A percentile compares a stretch with the other conserved stretches of the same genome.
Conservation (phyloP, 306 rosid species). For the Corylus avellana region DNA sequence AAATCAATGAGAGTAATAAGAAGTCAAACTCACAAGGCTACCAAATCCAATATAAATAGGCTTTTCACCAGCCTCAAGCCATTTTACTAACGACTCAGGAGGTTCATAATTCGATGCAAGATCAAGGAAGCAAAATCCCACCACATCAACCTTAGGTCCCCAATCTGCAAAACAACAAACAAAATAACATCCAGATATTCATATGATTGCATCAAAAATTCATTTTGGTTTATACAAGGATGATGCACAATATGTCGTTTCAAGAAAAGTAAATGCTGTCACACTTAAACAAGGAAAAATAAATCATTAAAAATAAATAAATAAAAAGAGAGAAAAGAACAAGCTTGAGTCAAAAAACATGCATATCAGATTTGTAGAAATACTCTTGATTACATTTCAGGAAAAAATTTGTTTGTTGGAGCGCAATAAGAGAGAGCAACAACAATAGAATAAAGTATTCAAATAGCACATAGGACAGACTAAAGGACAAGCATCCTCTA, state of each 20-base stretch:
- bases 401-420: not conserved
- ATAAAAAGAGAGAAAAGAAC: not conserved
- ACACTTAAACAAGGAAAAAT: slow-evolving; percentile 2
- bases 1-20: slow-evolving; percentile 20
- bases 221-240: not conserved
- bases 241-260: slow-evolving; percentile 7
- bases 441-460: not conserved
- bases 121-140: slow-evolving; percentile 99
- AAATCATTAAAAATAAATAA: not conserved
- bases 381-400: not conserved
- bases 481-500: not conserved
- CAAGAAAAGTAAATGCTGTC: not conserved
- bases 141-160: slow-evolving; percentile 95
- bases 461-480: not conserved
- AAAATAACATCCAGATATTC: slow-evolving; percentile 10
- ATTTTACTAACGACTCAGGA: slow-evolving; percentile 71
- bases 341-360: not conserved
- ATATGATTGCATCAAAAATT: slow-evolving; percentile 13
- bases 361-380: not conserved
- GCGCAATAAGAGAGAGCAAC: not conserved
- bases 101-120: slow-evolving; percentile 96
- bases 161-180: slow-evolving; percentile 73
- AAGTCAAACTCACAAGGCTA: slow-evolving; percentile 68
- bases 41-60: slow-evolving; percentile 97
- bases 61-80: slow-evolving; percentile 87